Evolutionary conservation across 2,329 filamentous ascomycete species (phyloP).

Genomic region (Penicillium griseofulvum): DNA sequence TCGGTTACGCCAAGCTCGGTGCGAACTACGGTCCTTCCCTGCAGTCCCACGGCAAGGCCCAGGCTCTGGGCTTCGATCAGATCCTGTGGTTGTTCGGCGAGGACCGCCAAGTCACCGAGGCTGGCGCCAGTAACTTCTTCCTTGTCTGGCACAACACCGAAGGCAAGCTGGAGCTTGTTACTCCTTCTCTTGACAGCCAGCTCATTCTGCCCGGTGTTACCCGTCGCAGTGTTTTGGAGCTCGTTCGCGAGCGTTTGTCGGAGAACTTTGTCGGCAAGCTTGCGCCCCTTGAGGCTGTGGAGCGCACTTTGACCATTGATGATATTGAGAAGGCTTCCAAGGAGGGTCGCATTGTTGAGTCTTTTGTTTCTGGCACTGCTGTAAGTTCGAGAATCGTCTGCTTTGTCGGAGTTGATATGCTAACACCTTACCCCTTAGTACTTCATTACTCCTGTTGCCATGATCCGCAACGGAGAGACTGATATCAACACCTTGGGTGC

Average conservation of each 20-base stretch:
- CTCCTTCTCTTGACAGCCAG: slow-evolving; percentile 76
- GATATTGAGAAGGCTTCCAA: slow-evolving; percentile 70
- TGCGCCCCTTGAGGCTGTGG: slow-evolving; percentile 77
- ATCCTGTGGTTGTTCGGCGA: slow-evolving; percentile 89
- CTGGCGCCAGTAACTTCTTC: slow-evolving; percentile 90
- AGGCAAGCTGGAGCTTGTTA: slow-evolving; percentile 68
- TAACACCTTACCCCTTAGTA: slow-evolving; percentile 48
- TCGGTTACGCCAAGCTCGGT: slow-evolving; percentile 87
- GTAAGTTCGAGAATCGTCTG: slow-evolving; percentile 49
- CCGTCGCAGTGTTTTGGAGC: slow-evolving; percentile 72
- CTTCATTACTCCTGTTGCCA: slow-evolving; percentile 67
- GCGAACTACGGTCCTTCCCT: slow-evolving; percentile 90
- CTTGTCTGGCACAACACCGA: slow-evolving; percentile 66
- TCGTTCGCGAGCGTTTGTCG: slow-evolving; percentile 63
- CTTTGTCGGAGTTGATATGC: background rate
- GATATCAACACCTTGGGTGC: slow-evolving; percentile 55
- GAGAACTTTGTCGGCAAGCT: slow-evolving; percentile 41
- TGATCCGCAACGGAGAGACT: slow-evolving; percentile 65
- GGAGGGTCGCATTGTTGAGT: slow-evolving; percentile 77
- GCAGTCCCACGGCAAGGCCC: slow-evolving; percentile 72
- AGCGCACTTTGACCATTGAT: slow-evolving; percentile 77
- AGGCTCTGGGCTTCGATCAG: slow-evolving; percentile 74
- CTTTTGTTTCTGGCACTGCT: slow-evolving; percentile 84
- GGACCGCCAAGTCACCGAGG: slow-evolving; percentile 79
- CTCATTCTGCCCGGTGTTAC: slow-evolving; percentile 88